These are phyloP conservation scores for Tribonema minus DNA, from an alignment of 108 stramenopile species.

Conservation along the genomic window DNA sequence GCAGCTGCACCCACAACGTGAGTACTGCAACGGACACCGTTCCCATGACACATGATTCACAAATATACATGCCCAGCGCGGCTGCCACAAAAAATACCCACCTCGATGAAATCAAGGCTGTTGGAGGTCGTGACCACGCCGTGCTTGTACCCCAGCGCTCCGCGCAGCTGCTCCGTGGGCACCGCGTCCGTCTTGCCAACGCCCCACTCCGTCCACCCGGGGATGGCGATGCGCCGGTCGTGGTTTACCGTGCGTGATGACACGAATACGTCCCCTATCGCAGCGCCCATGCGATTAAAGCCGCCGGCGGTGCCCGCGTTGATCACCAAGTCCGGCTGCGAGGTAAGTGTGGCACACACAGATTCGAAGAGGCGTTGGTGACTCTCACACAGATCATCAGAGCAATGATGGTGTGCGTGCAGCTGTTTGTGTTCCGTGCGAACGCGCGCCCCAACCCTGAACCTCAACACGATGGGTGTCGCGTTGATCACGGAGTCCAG, in stretches of 20 bases:
- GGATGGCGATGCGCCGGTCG: conserved; percentile 93
- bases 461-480: too few species aligned
- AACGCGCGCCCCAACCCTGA: background rate
- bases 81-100: conserved; percentile 68
- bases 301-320: conserved; percentile 97
- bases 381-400: background rate
- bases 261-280: conserved; percentile 84
- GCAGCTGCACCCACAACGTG: too few species aligned
- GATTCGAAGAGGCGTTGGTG: background rate
- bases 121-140: conserved; percentile 89
- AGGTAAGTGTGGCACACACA: background rate
- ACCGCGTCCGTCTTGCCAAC: conserved; percentile 62
- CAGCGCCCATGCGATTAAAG: conserved; percentile 76
- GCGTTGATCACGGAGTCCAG: too few species aligned
- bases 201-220: conserved; percentile 79
- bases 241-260: conserved; percentile 81
- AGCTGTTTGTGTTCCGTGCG: background rate
- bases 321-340: conserved; percentile 68
- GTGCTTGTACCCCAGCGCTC: conserved; percentile 62
- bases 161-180: conserved; percentile 49
- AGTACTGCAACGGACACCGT: too few species aligned
- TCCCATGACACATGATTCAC: too few species aligned
- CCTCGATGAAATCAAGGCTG: conserved; percentile 76
- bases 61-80: too few species aligned
- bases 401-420: background rate